phyloP scores from a whole-genome alignment of 176 grass and related monocot genomes.

The Poa annua region DNA sequence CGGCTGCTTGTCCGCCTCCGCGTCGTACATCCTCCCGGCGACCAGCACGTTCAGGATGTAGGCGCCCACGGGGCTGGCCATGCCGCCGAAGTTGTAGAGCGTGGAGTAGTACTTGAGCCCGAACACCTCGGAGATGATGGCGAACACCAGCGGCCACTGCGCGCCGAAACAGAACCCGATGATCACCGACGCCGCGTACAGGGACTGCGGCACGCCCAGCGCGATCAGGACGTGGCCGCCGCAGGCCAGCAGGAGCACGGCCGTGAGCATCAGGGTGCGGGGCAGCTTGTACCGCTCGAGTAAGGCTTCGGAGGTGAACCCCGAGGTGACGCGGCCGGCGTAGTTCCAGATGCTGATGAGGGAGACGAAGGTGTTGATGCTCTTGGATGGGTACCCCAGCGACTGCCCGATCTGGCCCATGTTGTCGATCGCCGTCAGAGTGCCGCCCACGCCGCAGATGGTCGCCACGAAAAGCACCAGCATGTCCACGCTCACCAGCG shows the following conservation, averaged over 20 bases:
- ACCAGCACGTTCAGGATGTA: constrained; percentile 52
- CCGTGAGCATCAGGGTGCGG: constrained; percentile 39
- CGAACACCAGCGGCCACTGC: constrained; percentile 54
- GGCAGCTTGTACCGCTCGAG: constrained; percentile 37
- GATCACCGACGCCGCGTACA: constrained; percentile 49
- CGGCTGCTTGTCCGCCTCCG: constrained; percentile 43
- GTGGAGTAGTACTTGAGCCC: constrained; percentile 62
- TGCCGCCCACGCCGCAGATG: constrained; percentile 56
- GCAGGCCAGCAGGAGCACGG: constrained; percentile 53
- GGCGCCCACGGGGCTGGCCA: constrained; percentile 52
- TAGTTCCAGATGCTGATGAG: constrained; percentile 47
- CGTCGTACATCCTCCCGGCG: constrained; percentile 51
- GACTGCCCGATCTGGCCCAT: constrained; percentile 71
- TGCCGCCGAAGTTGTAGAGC: constrained; percentile 48
- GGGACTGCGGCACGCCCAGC: constrained; percentile 38
- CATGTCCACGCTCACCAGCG: constrained; percentile 81
- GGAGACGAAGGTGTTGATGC: constrained; percentile 44
- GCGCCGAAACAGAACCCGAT: constrained; percentile 57
- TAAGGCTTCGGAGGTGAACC: neutral
- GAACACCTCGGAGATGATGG: constrained; percentile 60
- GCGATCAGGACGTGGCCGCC: constrained; percentile 57
- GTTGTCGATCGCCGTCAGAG: constrained; percentile 70
- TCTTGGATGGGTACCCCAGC: constrained; percentile 48
- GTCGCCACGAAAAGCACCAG: constrained; percentile 59
- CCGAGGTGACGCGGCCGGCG: constrained; percentile 18